Percentiles rank a stretch among this genome's conserved stretches.
phyloP scores from a whole-genome alignment of 2,329 filamentous ascomycete genomes.

The Trichoderma brevicompactum region DNA sequence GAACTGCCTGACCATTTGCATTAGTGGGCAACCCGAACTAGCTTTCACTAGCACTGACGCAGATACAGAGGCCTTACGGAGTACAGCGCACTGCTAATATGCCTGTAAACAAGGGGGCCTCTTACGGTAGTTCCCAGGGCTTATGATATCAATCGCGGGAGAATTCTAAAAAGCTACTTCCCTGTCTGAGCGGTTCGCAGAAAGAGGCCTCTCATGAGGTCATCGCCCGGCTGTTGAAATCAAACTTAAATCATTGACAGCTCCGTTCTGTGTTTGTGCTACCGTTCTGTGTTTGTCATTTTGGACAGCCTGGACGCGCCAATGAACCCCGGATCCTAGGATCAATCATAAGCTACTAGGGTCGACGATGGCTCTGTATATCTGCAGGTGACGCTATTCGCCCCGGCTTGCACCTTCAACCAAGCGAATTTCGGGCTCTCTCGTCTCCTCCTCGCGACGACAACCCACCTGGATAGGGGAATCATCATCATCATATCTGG shows the following conservation, averaged over 20 bases:
- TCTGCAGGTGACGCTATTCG: constrained; percentile 21
- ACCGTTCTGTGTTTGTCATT: background rate
- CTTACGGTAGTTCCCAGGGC: background rate
- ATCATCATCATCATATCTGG: background rate
- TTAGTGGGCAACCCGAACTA: constrained; percentile 2
- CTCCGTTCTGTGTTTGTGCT: background rate
- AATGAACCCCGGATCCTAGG: no score
- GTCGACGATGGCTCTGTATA: constrained; percentile 7
- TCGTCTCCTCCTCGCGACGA: background rate
- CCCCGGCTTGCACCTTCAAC: constrained; percentile 2
- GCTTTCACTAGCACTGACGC: constrained; percentile 4
- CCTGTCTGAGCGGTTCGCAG: background rate
- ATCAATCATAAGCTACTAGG: background rate
- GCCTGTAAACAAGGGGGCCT: background rate
- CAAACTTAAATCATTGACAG: background rate
- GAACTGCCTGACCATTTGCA: background rate
- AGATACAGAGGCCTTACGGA: background rate
- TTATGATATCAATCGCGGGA: constrained; percentile 23
- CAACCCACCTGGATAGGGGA: background rate
- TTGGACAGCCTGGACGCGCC: background rate
- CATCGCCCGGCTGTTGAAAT: constrained; percentile 3
- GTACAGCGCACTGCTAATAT: background rate
- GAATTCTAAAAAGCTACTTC: background rate
- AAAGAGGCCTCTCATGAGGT: constrained; percentile 15
- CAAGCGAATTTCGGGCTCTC: background rate